phyloP scores from a whole-genome alignment of 257 asterid genomes.

The Solanum commersonii region DNA sequence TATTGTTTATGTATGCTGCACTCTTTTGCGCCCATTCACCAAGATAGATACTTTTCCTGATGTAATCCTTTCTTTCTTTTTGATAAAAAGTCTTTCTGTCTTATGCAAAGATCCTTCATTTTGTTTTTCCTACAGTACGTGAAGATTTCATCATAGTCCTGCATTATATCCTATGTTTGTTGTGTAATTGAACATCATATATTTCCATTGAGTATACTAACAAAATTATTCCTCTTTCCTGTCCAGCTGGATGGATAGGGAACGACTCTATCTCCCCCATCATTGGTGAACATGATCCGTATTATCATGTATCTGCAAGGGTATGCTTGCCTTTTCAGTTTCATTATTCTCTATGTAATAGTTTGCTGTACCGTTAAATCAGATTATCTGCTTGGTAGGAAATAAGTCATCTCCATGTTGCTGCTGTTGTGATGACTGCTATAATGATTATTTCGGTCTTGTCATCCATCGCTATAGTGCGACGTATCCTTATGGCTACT shows the following conservation, averaged over 20 bases:
- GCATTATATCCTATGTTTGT: neutral
- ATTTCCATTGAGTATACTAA: neutral
- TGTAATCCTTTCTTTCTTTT: neutral
- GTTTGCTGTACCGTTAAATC: neutral
- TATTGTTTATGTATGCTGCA: neutral
- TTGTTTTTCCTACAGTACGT: neutral
- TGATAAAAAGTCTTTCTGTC: neutral
- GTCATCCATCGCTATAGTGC: constrained; percentile 83
- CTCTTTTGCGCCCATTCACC: neutral
- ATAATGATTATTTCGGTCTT: constrained; percentile 74
- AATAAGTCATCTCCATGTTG: constrained; percentile 76
- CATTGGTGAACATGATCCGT: constrained; percentile 90
- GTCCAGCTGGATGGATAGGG: constrained; percentile 98
- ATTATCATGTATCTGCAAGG: constrained; percentile 84
- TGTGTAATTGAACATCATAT: neutral
- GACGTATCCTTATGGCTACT: constrained; percentile 96
- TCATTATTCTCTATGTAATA: neutral
- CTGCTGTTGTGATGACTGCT: constrained; percentile 73
- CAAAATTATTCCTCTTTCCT: neutral
- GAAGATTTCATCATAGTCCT: neutral
- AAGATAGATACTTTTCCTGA: neutral
- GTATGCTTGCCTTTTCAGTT: constrained; percentile 26
- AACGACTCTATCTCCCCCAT: constrained; percentile 87
- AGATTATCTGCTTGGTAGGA: constrained; percentile 49
- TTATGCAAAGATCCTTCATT: neutral